These are phyloP conservation scores for Chalciporus sphaerocephalus DNA, from an alignment of 768 basidiomycete genomes.

Conservation along the genomic window DNA sequence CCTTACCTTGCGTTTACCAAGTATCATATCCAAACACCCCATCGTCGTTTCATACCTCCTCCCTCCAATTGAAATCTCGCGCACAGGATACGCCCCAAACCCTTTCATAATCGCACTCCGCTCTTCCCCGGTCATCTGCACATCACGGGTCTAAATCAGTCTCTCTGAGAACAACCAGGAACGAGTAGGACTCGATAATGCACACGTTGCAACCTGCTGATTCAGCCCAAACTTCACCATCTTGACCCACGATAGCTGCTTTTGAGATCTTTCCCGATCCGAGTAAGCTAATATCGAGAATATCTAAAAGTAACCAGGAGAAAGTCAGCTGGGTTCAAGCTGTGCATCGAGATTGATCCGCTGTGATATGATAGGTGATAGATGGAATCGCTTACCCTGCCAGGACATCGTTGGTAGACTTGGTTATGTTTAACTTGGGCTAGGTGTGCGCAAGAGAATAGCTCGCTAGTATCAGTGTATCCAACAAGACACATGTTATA, in stretches of 20 bases:
- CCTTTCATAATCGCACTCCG: slow-evolving; percentile 16
- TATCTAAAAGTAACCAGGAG: slow-evolving; percentile 42
- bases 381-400: slow-evolving; percentile 20
- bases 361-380: background rate
- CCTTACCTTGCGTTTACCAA: slow-evolving; percentile 21
- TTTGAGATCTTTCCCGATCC: slow-evolving; percentile 66
- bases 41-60: slow-evolving; percentile 24
- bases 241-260: slow-evolving; percentile 50
- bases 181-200: background rate
- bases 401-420: slow-evolving; percentile 21
- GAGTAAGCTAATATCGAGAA: slow-evolving; percentile 78
- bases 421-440: background rate
- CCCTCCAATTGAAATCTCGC: slow-evolving; percentile 23
- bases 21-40: slow-evolving; percentile 25
- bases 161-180: background rate
- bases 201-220: slow-evolving; percentile 26
- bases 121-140: slow-evolving; percentile 23
- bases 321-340: background rate
- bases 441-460: background rate
- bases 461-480: background rate
- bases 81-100: slow-evolving; percentile 17
- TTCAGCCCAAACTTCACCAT: slow-evolving; percentile 31
- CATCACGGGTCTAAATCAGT: background rate
- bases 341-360: background rate
- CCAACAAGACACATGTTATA: background rate